Evolutionary conservation across 164 flowering plant species (phyloP).

Genomic region (grape (Vitis vinifera)): ASM3070453v1 NC_081821.1:5588001-5588500

Average conservation of each 20-base stretch:
- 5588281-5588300: slow-evolving; percentile 9
- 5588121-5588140: too few species aligned
- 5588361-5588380: slow-evolving; percentile 10
- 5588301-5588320: slow-evolving; percentile 13
- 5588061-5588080: too few species aligned
- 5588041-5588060: too few species aligned
- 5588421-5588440: slow-evolving; percentile 25
- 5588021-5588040: too few species aligned
- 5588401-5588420: slow-evolving; percentile 27
- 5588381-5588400: slow-evolving; percentile 1
- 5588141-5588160: too few species aligned
- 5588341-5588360: slow-evolving; percentile 7
- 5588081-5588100: too few species aligned
- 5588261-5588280: not conserved
- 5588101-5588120: too few species aligned
- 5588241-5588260: too few species aligned
- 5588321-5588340: slow-evolving; percentile 5
- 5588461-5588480: slow-evolving; percentile 38
- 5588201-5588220: not conserved
- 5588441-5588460: slow-evolving; percentile 23
- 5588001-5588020: too few species aligned
- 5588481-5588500: slow-evolving; percentile 46
- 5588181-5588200: too few species aligned
- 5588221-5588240: not conserved
- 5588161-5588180: too few species aligned